These are phyloP conservation scores for Oropetium thomaeum DNA, from an alignment of 176 grass and related monocot species.

Conservation along the genomic window DNA sequence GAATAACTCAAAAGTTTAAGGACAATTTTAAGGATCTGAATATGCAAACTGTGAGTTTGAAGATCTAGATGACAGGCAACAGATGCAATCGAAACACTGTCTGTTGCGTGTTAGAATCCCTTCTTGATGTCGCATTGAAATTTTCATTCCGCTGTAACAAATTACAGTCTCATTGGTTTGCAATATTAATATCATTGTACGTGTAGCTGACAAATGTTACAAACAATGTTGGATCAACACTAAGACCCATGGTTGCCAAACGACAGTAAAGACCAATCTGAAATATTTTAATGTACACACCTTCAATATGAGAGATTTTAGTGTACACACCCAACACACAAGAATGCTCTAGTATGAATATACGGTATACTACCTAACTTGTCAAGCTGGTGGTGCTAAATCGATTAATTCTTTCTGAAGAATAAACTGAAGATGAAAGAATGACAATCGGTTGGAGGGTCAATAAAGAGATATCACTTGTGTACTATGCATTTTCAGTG, in stretches of 20 bases:
- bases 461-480: not conserved
- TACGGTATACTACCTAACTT: not conserved
- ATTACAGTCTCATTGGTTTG: not conserved
- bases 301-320: not conserved
- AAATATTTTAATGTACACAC: not conserved
- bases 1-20: too few relatives aligned
- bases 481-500: constrained; percentile 4
- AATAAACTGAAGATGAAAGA: not conserved
- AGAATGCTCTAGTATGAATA: not conserved
- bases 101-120: too few relatives aligned
- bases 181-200: not conserved
- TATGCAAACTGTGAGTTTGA: too few relatives aligned
- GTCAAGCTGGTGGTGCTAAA: constrained; percentile 9
- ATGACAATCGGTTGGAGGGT: not conserved
- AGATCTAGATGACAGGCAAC: too few relatives aligned
- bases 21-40: too few relatives aligned
- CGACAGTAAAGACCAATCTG: not conserved
- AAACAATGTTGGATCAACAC: not conserved
- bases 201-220: not conserved
- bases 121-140: too few relatives aligned
- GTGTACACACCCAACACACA: not conserved
- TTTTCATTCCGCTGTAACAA: too few relatives aligned
- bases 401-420: not conserved
- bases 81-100: too few relatives aligned
- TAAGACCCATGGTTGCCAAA: not conserved